phyloP scores from a whole-genome alignment of 208 protist genomes.

The Porcisia hertigi region DNA sequence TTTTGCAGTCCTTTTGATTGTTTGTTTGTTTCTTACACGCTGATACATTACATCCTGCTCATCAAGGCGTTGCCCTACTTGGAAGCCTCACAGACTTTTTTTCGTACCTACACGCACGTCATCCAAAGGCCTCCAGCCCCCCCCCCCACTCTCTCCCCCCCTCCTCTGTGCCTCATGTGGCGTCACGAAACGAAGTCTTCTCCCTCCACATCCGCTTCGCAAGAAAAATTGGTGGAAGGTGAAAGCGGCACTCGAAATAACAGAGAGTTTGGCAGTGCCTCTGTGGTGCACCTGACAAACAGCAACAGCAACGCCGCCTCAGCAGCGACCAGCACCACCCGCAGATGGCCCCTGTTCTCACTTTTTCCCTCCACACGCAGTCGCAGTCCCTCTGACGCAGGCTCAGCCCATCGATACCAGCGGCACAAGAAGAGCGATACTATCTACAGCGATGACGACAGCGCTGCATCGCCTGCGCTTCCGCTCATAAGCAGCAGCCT shows the following conservation, averaged over 20 bases:
- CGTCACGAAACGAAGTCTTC: neutral
- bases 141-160: neutral
- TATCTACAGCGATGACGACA: slow-evolving; percentile 3
- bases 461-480: neutral
- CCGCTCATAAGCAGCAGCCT: neutral
- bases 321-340: neutral
- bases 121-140: neutral
- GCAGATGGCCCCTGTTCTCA: slow-evolving; percentile 9
- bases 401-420: slow-evolving; percentile 9
- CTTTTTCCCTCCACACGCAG: slow-evolving; percentile 1
- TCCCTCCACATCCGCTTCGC: neutral
- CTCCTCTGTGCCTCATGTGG: slow-evolving; percentile 4
- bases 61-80: no score
- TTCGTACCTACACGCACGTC: neutral
- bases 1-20: no score
- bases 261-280: neutral
- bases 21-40: no score
- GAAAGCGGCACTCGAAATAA: neutral
- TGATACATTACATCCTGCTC: no score
- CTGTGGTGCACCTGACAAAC: neutral
- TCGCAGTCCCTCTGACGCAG: neutral
- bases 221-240: neutral
- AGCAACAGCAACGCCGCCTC: neutral
- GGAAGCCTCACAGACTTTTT: neutral
- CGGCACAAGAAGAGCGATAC: slow-evolving; percentile 29